Conservation (phyloP, 768 basidiomycete species). For the Neoboletus subvelutipes region DNA sequence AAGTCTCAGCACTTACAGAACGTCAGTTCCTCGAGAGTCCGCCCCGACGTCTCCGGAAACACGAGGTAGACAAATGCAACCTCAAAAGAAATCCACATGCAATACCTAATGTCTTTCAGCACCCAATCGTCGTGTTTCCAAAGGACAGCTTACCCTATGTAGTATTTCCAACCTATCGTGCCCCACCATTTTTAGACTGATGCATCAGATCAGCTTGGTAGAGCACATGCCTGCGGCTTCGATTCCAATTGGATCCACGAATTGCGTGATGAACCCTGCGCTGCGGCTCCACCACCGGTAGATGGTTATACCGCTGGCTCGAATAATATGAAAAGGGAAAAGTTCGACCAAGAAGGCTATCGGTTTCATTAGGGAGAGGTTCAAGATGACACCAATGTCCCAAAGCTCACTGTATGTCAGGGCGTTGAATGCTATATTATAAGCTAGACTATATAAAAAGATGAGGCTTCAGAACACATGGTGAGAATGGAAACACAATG, state of each 20-base stretch:
- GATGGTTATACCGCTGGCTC: slow-evolving; percentile 58
- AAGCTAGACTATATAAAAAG: slow-evolving; percentile 6
- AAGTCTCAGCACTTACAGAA: slow-evolving; percentile 11
- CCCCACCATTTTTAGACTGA: not conserved
- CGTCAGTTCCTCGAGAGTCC: slow-evolving; percentile 18
- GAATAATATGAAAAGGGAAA: slow-evolving; percentile 60
- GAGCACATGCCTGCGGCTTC: not conserved
- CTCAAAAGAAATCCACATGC: slow-evolving; percentile 14
- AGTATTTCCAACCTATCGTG: slow-evolving; percentile 15
- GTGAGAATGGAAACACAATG: not conserved
- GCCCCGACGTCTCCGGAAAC: slow-evolving; percentile 23
- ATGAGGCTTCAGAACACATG: not conserved
- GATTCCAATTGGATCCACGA: slow-evolving; percentile 13
- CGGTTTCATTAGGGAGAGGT: not conserved
- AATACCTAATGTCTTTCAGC: slow-evolving; percentile 12
- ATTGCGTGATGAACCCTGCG: not conserved
- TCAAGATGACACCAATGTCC: not conserved
- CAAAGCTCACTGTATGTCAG: slow-evolving; percentile 1
- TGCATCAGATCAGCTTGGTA: not conserved
- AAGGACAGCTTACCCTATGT: slow-evolving; percentile 10
- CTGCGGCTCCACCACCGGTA: slow-evolving; percentile 59
- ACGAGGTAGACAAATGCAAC: slow-evolving; percentile 15
- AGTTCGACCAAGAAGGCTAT: slow-evolving; percentile 61
- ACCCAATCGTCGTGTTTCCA: fast-evolving
- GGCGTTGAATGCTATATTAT: not conserved